Conservation (phyloP, 1,139 yeast genomes). For the Arxiozyma bovina region DNA sequence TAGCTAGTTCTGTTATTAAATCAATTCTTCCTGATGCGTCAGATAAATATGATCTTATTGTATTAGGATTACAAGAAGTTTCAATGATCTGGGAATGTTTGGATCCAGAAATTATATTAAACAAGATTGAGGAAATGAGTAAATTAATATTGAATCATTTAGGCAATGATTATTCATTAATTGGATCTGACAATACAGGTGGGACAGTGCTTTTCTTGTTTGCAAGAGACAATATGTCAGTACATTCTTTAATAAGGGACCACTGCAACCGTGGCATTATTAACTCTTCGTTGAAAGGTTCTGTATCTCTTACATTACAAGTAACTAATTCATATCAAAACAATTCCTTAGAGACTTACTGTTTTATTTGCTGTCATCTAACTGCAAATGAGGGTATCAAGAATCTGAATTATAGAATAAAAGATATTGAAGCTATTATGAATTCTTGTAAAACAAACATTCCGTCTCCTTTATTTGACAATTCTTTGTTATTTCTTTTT, state of each 20-base stretch:
- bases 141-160: conserved; percentile 4
- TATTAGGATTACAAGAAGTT: conserved; percentile 69
- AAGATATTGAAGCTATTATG: conserved; percentile 43
- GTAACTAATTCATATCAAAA: conserved; percentile 22
- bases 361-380: conserved; percentile 68
- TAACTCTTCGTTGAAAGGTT: conserved; percentile 67
- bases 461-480: background rate
- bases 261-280: conserved; percentile 46
- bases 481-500: conserved; percentile 43
- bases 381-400: conserved; percentile 65
- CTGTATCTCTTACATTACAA: conserved; percentile 48
- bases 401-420: conserved; percentile 42
- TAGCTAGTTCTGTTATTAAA: background rate
- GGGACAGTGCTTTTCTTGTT: conserved; percentile 56
- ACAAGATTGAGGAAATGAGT: conserved; percentile 37
- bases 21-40: conserved; percentile 1
- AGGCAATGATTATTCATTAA: conserved; percentile 26
- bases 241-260: conserved; percentile 31
- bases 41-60: conserved; percentile 42
- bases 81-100: conserved; percentile 59
- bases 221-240: conserved; percentile 36
- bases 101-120: conserved; percentile 35
- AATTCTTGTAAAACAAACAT: background rate
- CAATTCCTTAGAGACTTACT: conserved; percentile 27
- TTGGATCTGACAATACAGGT: conserved; percentile 48